phyloP scores from a whole-genome alignment of 768 basidiomycete species.

The Podaxis mareebaensis region DNA sequence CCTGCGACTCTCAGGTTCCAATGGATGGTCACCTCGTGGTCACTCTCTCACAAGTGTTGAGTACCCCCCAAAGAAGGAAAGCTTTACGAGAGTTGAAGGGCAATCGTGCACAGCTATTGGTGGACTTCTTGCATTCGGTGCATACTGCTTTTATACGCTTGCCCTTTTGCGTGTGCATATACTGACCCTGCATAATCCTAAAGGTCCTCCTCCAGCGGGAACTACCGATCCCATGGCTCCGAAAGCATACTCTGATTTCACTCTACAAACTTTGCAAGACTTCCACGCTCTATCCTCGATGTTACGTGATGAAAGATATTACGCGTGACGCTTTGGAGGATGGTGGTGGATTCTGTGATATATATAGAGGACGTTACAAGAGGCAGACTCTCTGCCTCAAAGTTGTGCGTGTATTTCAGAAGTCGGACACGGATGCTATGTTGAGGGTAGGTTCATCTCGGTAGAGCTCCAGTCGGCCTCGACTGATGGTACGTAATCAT shows the following conservation, averaged over 20 bases:
- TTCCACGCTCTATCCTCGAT: constrained; percentile 29
- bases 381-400: constrained; percentile 25
- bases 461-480: neutral
- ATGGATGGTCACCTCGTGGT: neutral
- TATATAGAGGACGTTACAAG: constrained; percentile 25
- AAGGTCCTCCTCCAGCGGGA: constrained; percentile 15
- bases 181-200: neutral
- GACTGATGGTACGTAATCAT: neutral
- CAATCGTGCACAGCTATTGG: neutral
- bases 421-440: constrained; percentile 18
- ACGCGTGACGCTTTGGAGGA: constrained; percentile 13
- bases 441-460: constrained; percentile 23
- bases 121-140: neutral
- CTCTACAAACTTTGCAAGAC: constrained; percentile 22
- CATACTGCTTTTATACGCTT: neutral
- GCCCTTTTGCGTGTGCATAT: neutral
- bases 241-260: neutral
- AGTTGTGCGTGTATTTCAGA: constrained; percentile 25
- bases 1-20: neutral
- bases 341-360: constrained; percentile 29
- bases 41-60: neutral
- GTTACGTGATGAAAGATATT: constrained; percentile 24
- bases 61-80: neutral
- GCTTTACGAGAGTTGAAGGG: neutral
- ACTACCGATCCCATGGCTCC: neutral